Percentiles rank a stretch among this genome's conserved stretches.
These are phyloP conservation scores for Pseudogymnoascus pannorum DNA, from an alignment of 2,329 filamentous ascomycete species.

Conservation along the genomic window DNA sequence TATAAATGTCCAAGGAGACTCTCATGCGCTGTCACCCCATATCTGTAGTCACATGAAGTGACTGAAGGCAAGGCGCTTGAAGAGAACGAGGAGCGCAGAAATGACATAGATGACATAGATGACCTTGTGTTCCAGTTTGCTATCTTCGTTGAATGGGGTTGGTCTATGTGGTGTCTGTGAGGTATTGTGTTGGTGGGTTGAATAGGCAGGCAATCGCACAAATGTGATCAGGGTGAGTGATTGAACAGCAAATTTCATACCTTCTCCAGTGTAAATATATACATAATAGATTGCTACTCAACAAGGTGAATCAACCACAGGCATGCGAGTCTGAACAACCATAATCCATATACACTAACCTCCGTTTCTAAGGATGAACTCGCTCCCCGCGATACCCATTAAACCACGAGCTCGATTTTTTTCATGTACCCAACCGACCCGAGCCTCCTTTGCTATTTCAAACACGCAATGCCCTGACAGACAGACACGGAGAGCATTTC, in stretches of 20 bases:
- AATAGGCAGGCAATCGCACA: neutral
- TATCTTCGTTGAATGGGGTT: neutral
- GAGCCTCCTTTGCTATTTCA: neutral
- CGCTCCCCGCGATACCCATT: constrained; percentile 3
- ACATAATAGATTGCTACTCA: neutral
- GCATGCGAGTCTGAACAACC: neutral
- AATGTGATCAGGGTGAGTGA: neutral
- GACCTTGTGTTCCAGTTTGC: neutral
- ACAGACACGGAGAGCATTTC: neutral
- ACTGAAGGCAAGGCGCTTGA: neutral
- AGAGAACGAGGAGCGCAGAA: neutral
- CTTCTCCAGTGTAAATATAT: neutral
- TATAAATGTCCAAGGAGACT: neutral
- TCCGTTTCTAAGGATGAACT: neutral
- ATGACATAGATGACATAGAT: too few relatives aligned
- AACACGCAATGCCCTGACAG: constrained; percentile 9
- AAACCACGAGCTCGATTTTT: constrained; percentile 6
- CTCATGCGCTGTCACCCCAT: neutral
- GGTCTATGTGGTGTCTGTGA: neutral
- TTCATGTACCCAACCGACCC: constrained; percentile 6
- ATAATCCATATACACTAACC: constrained; percentile 1
- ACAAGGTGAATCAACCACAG: neutral
- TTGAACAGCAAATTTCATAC: neutral
- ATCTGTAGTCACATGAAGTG: neutral
- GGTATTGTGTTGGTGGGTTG: neutral